Conservation (phyloP, 306 rosid genomes). For the Vachellia pachyceras region DNA sequence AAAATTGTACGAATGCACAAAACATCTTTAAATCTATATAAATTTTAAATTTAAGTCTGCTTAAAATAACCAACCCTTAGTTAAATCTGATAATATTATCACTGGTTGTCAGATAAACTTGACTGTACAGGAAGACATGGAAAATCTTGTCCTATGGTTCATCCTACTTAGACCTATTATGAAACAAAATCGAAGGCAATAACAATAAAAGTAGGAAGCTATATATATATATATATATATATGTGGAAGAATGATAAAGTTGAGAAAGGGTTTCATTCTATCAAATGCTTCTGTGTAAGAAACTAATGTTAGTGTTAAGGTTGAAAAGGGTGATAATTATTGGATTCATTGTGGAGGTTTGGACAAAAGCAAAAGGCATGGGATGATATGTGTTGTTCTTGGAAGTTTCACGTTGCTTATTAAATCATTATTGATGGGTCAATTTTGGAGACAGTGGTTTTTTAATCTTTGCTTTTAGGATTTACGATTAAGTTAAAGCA, state of each 20-base stretch:
- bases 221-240: background rate
- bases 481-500: background rate
- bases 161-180: conserved; percentile 7
- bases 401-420: conserved; percentile 17
- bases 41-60: no score
- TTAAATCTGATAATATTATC: no score
- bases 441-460: background rate
- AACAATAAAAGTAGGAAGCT: background rate
- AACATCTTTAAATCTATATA: no score
- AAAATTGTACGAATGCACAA: no score
- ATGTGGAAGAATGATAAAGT: background rate
- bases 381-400: background rate
- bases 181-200: background rate
- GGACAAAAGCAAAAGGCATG: background rate
- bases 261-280: background rate
- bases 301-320: background rate
- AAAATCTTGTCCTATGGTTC: background rate
- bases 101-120: no score
- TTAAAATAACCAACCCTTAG: no score
- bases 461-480: background rate
- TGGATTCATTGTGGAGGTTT: background rate
- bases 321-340: background rate
- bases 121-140: background rate
- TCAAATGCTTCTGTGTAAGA: background rate
- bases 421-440: background rate